phyloP scores from a whole-genome alignment of 305 asterid species.

The Andrographis paniculata region DNA sequence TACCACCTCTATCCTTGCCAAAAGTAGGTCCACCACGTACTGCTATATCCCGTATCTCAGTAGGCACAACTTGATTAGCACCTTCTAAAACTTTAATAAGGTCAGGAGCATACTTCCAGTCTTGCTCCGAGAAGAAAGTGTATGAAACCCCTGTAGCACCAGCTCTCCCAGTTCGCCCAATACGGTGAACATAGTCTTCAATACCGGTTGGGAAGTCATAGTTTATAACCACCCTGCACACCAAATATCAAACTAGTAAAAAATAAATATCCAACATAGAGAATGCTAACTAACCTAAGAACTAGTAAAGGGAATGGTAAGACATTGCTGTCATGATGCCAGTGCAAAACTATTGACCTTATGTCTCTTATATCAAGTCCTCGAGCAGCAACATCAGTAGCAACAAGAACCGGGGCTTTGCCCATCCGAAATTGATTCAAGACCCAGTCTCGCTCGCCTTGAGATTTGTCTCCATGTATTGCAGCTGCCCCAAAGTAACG shows the following conservation, averaged over 20 bases:
- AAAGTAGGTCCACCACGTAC: conserved; percentile 65
- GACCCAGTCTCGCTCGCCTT: conserved; percentile 93
- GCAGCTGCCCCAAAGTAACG: conserved; percentile 91
- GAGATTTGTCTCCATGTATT: conserved; percentile 95
- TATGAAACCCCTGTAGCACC: conserved; percentile 89
- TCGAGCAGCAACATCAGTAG: conserved; percentile 98
- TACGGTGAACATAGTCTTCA: conserved; percentile 96
- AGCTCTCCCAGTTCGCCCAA: conserved; percentile 97
- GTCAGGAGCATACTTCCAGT: conserved; percentile 87
- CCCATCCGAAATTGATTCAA: conserved; percentile 86
- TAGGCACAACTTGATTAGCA: conserved; percentile 91
- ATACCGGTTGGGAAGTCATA: conserved; percentile 90
- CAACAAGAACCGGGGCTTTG: conserved; percentile 79
- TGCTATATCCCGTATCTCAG: conserved; percentile 77
- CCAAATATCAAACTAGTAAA: background rate
- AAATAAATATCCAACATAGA: conserved; percentile 5
- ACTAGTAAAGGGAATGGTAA: conserved; percentile 3
- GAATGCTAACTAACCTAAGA: background rate
- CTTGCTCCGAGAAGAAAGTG: conserved; percentile 94
- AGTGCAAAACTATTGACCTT: conserved; percentile 39
- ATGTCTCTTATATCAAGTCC: conserved; percentile 92
- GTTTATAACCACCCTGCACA: conserved; percentile 77
- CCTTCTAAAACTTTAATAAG: conserved; percentile 84
- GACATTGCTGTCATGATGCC: conserved; percentile 60
- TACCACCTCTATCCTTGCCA: conserved; percentile 58